Percentiles rank a stretch among this genome's conserved stretches.
These are phyloP conservation scores for Haberlea rhodopensis DNA, from an alignment of 257 asterid genomes.

Conservation along the genomic window DNA sequence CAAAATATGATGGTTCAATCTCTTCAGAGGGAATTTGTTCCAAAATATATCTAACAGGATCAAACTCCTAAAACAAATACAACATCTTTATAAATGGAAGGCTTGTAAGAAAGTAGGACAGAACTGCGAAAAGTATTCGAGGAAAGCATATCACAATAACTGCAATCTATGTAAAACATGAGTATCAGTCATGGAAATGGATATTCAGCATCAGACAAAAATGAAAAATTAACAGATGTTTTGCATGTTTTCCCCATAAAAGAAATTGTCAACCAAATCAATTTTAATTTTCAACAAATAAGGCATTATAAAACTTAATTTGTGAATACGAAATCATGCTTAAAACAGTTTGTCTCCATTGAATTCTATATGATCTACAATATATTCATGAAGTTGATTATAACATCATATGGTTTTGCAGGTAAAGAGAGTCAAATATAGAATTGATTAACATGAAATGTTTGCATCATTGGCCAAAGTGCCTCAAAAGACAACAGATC, in stretches of 20 bases:
- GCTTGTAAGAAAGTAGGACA: slow-evolving; percentile 18
- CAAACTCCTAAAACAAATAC: slow-evolving; percentile 62
- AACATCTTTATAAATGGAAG: slow-evolving; percentile 32
- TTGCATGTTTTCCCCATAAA: slow-evolving; percentile 6
- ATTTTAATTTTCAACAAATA: slow-evolving; percentile 16
- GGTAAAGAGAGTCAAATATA: slow-evolving; percentile 14
- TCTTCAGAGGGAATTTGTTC: slow-evolving; percentile 76
- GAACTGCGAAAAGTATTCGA: slow-evolving; percentile 4
- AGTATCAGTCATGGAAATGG: slow-evolving; percentile 20
- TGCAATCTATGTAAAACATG: slow-evolving; percentile 11
- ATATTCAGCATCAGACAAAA: slow-evolving; percentile 24
- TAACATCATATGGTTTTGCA: slow-evolving; percentile 5
- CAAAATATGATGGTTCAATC: slow-evolving; percentile 59
- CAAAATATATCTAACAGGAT: slow-evolving; percentile 74
- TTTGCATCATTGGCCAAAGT: slow-evolving; percentile 6
- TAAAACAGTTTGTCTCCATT: slow-evolving; percentile 2
- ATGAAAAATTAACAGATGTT: slow-evolving; percentile 5
- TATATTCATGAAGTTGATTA: not conserved
- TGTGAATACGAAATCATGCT: slow-evolving; percentile 14
- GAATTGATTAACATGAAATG: not conserved
- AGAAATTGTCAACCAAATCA: slow-evolving; percentile 13
- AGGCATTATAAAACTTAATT: not conserved
- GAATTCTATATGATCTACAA: not conserved
- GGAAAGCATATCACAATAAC: slow-evolving; percentile 5
- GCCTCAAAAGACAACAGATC: slow-evolving; percentile 4